Base-by-base conservation (phyloP, 305 asterid genomes). In the Withania somnifera region DNA sequence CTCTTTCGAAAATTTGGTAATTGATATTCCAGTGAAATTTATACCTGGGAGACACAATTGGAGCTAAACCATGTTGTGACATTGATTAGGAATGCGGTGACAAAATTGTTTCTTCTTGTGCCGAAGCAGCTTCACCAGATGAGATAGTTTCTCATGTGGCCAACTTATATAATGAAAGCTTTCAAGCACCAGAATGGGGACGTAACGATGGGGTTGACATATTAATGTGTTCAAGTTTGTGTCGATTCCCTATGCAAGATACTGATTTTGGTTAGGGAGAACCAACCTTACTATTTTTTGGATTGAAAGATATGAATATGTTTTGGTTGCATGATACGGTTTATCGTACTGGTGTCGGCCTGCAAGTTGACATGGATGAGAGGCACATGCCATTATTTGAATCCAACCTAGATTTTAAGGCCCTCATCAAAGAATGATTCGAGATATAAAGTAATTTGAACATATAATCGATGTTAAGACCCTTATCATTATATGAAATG, bases 261-360 rank as follows among this genome's bases (percentile, higher is more conserved):
- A 88, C 83, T 14, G 88, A 88, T 75, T 88, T 71, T 57, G 93
- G 91, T 19, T 83, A 84, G 87, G 90, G 90, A 61, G 73, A 73
- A 24, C 86, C 86, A 30, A 61, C n/a, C 11, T 73, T 83, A 84
- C 30, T 75, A 6, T 52, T 52, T 15, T 52, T 52, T 6, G 58
- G 58, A 17, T 52, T 52, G 58, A 52, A 52, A 52, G 58, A 52
- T 17, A 52, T n/a, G 58, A 15, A 15, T n/a, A 52, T 52, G 58
- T 52, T 52, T 52, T 52, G 58, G 58, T 52, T 52, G 58, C 58
- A 52, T 3, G 58, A 52, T n/a, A 52, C 58, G 9, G 22, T 52
- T 52, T 52, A 22, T 6, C 58, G 9, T 52, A 52, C 58, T 52
- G 58, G 58, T 52, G 58, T 52, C 1, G 58, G 58, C 3, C 22